Conservation (phyloP, 1,284 basidiomycete species). For the Sanghuangporus sanghuang region DNA sequence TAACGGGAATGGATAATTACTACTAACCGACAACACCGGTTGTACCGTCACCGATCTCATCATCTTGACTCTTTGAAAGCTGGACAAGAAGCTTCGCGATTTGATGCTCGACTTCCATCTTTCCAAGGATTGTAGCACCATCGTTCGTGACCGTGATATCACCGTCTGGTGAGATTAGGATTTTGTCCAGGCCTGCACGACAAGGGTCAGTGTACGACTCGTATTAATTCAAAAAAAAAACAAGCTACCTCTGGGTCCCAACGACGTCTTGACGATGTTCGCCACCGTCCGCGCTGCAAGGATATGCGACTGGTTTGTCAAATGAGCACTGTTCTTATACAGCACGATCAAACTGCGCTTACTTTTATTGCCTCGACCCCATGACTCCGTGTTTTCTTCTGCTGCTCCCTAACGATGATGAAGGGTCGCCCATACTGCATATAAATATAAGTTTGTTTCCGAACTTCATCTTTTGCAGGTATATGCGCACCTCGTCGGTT, state of each 20-base stretch:
- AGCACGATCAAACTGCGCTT: constrained; percentile 20
- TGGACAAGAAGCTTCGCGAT: constrained; percentile 98
- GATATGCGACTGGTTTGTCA: constrained; percentile 73
- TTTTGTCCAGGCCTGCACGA: constrained; percentile 89
- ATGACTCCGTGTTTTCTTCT: constrained; percentile 90
- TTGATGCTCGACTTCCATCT: constrained; percentile 99
- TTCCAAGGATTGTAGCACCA: constrained; percentile 91
- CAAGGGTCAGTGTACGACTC: not conserved
- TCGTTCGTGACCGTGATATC: constrained; percentile 99
- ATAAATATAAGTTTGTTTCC: constrained; percentile 10
- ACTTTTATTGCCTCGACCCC: constrained; percentile 97
- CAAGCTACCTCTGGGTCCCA: constrained; percentile 82
- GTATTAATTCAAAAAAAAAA: not conserved
- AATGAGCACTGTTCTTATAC: constrained; percentile 11
- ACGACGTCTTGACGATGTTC: constrained; percentile 92
- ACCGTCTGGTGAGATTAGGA: constrained; percentile 96
- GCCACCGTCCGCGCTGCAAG: constrained; percentile 90
- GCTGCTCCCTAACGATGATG: constrained; percentile 95
- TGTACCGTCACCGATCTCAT: constrained; percentile 99
- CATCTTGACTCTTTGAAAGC: constrained; percentile 95
- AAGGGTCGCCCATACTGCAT: constrained; percentile 90
- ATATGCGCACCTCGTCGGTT: constrained; percentile 74
- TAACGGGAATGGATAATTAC: not conserved
- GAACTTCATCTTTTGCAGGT: not conserved
- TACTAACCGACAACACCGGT: constrained; percentile 95